Conservation (phyloP, 306 rosid genomes). For the Dryas octopetala region DNA sequence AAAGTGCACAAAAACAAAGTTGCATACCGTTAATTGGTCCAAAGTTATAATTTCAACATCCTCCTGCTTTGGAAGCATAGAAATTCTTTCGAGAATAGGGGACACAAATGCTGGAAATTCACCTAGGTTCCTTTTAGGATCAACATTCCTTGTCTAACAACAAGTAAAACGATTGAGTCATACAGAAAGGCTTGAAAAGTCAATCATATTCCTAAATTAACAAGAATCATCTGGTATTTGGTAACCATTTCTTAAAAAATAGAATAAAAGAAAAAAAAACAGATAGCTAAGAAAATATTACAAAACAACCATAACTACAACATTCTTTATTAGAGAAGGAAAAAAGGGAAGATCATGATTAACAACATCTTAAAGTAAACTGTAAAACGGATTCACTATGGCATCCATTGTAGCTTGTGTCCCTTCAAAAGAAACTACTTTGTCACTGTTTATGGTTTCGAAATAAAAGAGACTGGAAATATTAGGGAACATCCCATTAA, state of each 20-base stretch:
- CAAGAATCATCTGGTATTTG: not conserved
- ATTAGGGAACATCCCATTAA: too few species aligned
- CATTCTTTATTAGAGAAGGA: not conserved
- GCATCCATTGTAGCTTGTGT: not conserved
- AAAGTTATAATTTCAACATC: slow-evolving; percentile 44
- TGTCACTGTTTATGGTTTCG: too few species aligned
- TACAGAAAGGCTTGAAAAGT: not conserved
- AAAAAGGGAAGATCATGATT: not conserved
- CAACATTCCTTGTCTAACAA: slow-evolving; percentile 70
- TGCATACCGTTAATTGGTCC: slow-evolving; percentile 84
- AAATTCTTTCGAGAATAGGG: slow-evolving; percentile 61
- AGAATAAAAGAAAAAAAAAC: not conserved
- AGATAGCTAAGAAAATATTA: not conserved
- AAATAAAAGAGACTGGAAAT: too few species aligned
- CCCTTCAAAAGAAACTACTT: too few species aligned
- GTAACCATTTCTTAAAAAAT: not conserved
- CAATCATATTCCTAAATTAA: not conserved
- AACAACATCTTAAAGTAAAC: not conserved
- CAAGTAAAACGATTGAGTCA: slow-evolving; percentile 10
- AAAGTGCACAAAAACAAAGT: not conserved
- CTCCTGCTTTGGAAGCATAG: slow-evolving; percentile 41
- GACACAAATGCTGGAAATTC: slow-evolving; percentile 74
- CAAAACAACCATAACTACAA: not conserved
- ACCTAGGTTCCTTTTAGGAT: slow-evolving; percentile 63
- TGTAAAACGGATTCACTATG: not conserved